Evolutionary conservation across 495 filamentous ascomycete species (phyloP), one percentile per base, ranked within the genome.

Genomic region (Bacidia gigantensis): DNA sequence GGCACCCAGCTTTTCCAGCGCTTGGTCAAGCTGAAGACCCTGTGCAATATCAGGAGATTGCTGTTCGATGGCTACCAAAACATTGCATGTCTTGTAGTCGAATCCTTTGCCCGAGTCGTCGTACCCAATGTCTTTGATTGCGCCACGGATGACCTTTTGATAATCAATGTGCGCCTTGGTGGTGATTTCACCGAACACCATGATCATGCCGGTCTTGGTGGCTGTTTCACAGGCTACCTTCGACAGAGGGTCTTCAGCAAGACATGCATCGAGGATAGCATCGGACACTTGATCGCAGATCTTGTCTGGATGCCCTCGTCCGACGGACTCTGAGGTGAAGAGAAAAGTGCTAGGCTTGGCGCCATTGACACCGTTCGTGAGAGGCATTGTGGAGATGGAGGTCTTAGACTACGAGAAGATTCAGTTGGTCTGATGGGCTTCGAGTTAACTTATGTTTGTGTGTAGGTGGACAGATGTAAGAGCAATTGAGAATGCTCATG

Each of bases 31-130:
- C 73, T 95, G 86, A 24, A 98, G 84, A 77, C 92, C 92, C 72
- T 96, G 90, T 60, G 92, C 92, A 62, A 98, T 98, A 75, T 98
- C 92, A 57, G 90, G 86, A 53, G 90, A 96, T 73, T 98, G 92
- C 73, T 98, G 83, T 82, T 98, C 92, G 71, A 98, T 96, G 75
- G 90, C 92, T 62, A 96, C 89, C 59, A 97, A 77, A 61, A 98
- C 81, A 76, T 96, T 97, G 78, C 85, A 89, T 61, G 92, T 98
- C 83, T 97, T 97, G 86, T 95, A 95, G 75, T 98, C 92, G 76
- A 98, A 98, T 42, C 92, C 92, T 80, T 98, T 98, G 65, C 80
- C 79, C 50, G 90, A 96, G 68, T 81, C 77, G 75, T 98, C 92
- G 67, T 97, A 98, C 58, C 92, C 92, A 64, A 98, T 98, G 60